Percentiles rank a stretch among this genome's conserved stretches.
Conservation (phyloP, 208 protist genomes). For the Trypanosoma rangeli region DNA sequence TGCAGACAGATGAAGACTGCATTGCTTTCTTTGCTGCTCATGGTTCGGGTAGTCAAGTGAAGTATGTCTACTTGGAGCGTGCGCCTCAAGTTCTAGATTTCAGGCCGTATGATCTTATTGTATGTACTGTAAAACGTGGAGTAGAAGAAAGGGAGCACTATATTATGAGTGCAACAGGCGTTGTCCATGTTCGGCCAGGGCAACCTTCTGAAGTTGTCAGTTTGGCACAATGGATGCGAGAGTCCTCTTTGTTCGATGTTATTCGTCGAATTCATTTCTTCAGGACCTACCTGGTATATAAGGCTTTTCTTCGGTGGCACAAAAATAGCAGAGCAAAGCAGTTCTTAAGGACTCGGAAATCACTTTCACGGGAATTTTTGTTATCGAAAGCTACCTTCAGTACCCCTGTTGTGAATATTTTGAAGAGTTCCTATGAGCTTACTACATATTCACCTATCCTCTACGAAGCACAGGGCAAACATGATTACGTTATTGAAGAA, state of each 20-base stretch:
- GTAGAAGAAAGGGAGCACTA: constrained; percentile 90
- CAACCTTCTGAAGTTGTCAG: constrained; percentile 91
- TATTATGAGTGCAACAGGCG: constrained; percentile 92
- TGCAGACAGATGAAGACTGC: constrained; percentile 91
- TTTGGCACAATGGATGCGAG: constrained; percentile 90
- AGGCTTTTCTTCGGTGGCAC: constrained; percentile 87
- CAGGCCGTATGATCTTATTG: constrained; percentile 91
- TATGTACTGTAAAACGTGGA: constrained; percentile 67
- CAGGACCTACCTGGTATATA: constrained; percentile 90
- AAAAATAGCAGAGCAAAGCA: constrained; percentile 70
- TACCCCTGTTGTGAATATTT: constrained; percentile 68
- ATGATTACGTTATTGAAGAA: constrained; percentile 90
- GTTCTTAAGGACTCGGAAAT: constrained; percentile 67
- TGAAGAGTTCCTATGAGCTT: constrained; percentile 82
- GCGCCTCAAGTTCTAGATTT: constrained; percentile 77
- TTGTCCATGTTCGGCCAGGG: constrained; percentile 91
- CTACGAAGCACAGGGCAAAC: constrained; percentile 85
- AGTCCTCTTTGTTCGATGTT: constrained; percentile 92
- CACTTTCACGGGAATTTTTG: constrained; percentile 76
- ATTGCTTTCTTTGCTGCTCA: constrained; percentile 93
- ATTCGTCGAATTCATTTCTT: constrained; percentile 92
- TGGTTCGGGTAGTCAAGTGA: constrained; percentile 84
- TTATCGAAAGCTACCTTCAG: constrained; percentile 89
- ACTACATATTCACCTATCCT: constrained; percentile 61
- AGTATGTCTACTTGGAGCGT: constrained; percentile 93